Base-by-base conservation (phyloP, 139 green algal genomes). In the Asterochloris erici region DNA sequence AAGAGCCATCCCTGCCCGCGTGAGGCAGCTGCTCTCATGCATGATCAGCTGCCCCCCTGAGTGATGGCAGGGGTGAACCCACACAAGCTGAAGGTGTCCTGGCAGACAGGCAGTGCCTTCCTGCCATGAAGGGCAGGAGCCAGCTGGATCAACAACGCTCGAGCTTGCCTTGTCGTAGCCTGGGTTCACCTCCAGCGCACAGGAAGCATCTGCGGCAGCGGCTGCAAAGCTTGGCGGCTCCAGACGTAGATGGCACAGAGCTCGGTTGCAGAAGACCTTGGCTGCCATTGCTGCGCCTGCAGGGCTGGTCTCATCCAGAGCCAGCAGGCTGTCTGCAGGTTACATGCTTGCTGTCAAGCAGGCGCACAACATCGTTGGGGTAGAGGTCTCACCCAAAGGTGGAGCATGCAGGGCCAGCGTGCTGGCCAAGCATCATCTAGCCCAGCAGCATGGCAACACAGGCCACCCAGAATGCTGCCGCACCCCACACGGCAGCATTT, bases 221-320 rank as follows among this genome's bases (percentile, higher is more conserved):
- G 29, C 28, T 68, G 23, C 19, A 11, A n/a, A 14, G 11, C 27
- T 14, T 63, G 78, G 16, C 28, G 78, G 78, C 29, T 16, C 68
- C 28, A 63, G 79, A n/a, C 62, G 80, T 63, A 78, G 62, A 9
- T 63, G 81, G 66, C 62, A 79, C 29, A 88, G 69, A 29, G 85
- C 85, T 23, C 85, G 78, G 63, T 88, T 88, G 71, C 85, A 85
- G 54, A 82, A 80, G 15, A 88, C 54, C 13, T 87, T 27, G 14
- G 77, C 71, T 12, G 79, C 85, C 27, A 69, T 15, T 64, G 16
- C 24, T 9, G 77, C 71, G 23, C 77, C 68, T 19, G 19, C 11
- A 10, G 1, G 69, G 38, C 23, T 84, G 12, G 64, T 28, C 19
- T 84, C 74, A 19, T 88, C 79, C 27, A 81, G 28, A 28, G 69